Evolutionary conservation across 2,329 filamentous ascomycete species (phyloP), one percentile per base, ranked within the genome.

Genomic region (Paecilomyces sp.): DNA sequence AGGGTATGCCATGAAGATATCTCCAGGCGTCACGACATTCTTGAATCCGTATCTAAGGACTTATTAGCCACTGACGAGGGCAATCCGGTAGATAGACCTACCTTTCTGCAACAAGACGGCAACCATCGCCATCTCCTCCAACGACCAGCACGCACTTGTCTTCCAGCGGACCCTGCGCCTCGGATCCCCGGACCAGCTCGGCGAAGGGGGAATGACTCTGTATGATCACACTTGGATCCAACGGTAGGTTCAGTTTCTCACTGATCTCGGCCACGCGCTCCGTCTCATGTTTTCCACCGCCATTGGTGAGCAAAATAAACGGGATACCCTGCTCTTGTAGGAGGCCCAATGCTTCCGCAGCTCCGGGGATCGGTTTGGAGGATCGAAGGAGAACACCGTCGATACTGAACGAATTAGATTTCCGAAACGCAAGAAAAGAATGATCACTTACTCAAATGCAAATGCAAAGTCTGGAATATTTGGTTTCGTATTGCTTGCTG

Each of bases 291-390:
- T 89, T 91, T 60, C 94, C 94, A 51, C 94, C 94, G 66, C 94
- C 94, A 75, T 99, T 99, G 61, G 94, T 99, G 63, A 99, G 82
- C 34, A 99, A 85, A 68, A 99, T 93, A 77, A 96, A 97, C 12
- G 92, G 92, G 54, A 97, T 91, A 54, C 84, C 81, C 69, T 92
- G 83, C 54, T 82, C 77, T 66, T 92, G 86, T 22, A 97, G 86
- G 68, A 86, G 88, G 31, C 80, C 78, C 22, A 99, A 83, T 13
- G 92, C 84, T 68, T 90, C 82, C 1, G 85, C 80, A 1, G 94
- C 93, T 33, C 90, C 88, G 1, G 91, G 88, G 54, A 97, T 87
- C 2, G 90, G 87, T 63, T 87, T 85, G 3, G 89, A 85, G 61
- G 89, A 89, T 69, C 92, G 91, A 33, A 97, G 83, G 22, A 99